Conservation (phyloP, 805 yeast species). For the Scheffersomyces coipomensis region DNA sequence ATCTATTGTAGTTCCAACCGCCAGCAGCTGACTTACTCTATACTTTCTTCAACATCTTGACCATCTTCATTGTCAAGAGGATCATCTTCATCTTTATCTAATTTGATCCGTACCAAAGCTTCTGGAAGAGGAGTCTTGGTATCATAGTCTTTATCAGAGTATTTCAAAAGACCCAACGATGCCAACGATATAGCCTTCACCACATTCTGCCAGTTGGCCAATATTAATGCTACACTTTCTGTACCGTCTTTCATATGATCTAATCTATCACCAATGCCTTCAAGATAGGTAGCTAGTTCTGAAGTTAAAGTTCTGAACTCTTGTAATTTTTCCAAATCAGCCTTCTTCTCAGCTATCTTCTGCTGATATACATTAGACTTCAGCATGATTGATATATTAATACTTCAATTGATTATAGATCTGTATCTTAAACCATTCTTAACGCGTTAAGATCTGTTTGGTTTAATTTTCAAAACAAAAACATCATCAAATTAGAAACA, state of each 20-base stretch:
- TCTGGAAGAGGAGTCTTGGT: conserved; percentile 57
- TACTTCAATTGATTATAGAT: too few relatives aligned
- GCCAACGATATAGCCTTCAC: conserved; percentile 62
- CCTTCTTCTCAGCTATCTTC: conserved; percentile 43
- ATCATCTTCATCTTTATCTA: conserved; percentile 38
- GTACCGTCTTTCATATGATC: conserved; percentile 55
- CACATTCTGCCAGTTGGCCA: conserved; percentile 66
- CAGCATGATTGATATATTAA: conserved; percentile 5
- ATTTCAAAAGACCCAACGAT: conserved; percentile 46
- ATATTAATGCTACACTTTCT: conserved; percentile 54
- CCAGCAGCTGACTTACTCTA: not conserved
- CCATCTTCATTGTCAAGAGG: conserved; percentile 5
- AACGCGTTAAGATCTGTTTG: too few relatives aligned
- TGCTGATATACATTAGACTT: conserved; percentile 13
- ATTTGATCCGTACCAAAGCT: conserved; percentile 57
- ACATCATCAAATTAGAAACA: too few relatives aligned
- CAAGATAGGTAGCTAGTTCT: conserved; percentile 45
- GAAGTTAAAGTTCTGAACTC: conserved; percentile 48
- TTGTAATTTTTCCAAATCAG: conserved; percentile 50
- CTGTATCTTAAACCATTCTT: too few relatives aligned
- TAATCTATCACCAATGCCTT: conserved; percentile 46
- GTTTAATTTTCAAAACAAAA: too few relatives aligned
- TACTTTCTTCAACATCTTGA: not conserved
- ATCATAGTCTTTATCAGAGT: conserved; percentile 43
- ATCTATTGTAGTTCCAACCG: not conserved